Evolutionary conservation across 2,329 filamentous ascomycete genomes (phyloP).

Genomic region (Exserohilum turcica): DNA sequence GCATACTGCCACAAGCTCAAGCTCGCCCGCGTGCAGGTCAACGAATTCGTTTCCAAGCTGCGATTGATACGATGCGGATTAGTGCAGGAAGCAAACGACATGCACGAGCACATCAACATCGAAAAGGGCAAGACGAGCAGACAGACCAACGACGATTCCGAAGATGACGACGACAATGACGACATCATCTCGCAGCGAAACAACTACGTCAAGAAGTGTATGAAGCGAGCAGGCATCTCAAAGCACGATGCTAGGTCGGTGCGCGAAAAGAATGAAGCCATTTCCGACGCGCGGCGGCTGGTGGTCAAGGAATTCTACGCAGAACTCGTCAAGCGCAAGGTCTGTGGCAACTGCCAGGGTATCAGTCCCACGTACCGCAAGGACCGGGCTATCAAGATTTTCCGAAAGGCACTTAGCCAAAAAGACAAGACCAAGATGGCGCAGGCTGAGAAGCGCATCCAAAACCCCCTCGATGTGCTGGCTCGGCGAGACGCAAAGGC

Average conservation of each 20-base stretch:
- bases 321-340: slow-evolving; percentile 70
- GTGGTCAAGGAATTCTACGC: slow-evolving; percentile 82
- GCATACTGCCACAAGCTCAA: slow-evolving; percentile 88
- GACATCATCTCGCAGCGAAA: slow-evolving; percentile 62
- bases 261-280: slow-evolving; percentile 78
- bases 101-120: slow-evolving; percentile 54
- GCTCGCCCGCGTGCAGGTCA: slow-evolving; percentile 75
- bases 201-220: slow-evolving; percentile 73
- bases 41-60: slow-evolving; percentile 82
- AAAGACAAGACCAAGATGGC: slow-evolving; percentile 82
- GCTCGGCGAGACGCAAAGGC: slow-evolving; percentile 53
- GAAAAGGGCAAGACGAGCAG: slow-evolving; percentile 45
- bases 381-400: slow-evolving; percentile 91
- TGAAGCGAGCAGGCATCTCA: slow-evolving; percentile 63
- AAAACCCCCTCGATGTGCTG: slow-evolving; percentile 71
- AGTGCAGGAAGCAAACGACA: slow-evolving; percentile 66
- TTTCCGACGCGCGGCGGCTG: slow-evolving; percentile 73
- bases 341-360: slow-evolving; percentile 68
- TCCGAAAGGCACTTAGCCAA: slow-evolving; percentile 75
- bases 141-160: slow-evolving; percentile 59
- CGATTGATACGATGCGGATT: slow-evolving; percentile 84
- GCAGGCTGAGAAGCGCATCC: slow-evolving; percentile 67
- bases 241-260: slow-evolving; percentile 53
- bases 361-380: slow-evolving; percentile 76
- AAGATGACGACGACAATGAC: slow-evolving; percentile 67